Conservation (phyloP, 2,329 filamentous ascomycete genomes). For the Neofusicoccum parvum region DNA sequence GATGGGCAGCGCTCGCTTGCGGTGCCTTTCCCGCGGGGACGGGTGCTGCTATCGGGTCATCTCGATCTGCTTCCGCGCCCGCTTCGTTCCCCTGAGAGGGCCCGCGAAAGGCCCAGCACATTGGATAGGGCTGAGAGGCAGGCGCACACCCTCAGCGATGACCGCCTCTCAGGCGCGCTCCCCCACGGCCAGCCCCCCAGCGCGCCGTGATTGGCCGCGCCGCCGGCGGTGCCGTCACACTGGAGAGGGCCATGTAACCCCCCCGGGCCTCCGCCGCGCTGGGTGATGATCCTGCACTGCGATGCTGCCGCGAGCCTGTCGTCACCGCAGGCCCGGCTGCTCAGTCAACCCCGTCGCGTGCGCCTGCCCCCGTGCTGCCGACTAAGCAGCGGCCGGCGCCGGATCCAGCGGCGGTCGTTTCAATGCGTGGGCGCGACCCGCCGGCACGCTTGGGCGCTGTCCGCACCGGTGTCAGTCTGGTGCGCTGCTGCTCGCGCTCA, state of each 20-base stretch:
- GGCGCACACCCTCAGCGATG: conserved; percentile 13
- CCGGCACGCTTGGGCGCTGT: conserved; percentile 8
- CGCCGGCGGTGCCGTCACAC: conserved; percentile 6
- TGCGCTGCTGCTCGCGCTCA: background rate
- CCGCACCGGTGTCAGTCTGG: background rate
- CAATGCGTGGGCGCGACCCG: conserved; percentile 3
- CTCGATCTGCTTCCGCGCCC: conserved; percentile 9
- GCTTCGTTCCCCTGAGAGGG: conserved; percentile 5
- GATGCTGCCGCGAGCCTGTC: conserved; percentile 3
- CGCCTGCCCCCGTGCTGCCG: background rate
- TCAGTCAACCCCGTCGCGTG: background rate
- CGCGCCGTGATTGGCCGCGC: background rate
- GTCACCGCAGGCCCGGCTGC: background rate
- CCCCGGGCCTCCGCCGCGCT: conserved; percentile 5
- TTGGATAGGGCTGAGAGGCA: conserved; percentile 18
- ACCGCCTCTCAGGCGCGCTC: conserved; percentile 8
- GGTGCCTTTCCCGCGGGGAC: conserved; percentile 16
- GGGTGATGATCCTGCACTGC: conserved; percentile 9
- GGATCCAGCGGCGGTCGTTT: background rate
- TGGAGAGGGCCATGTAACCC: conserved; percentile 1
- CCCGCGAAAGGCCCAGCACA: conserved; percentile 15
- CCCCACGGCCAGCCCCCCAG: background rate
- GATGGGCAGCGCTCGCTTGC: conserved; percentile 16
- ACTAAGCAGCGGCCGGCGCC: background rate
- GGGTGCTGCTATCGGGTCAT: conserved; percentile 8